Percentiles rank a stretch among this genome's conserved stretches.
Evolutionary conservation across 2,329 filamentous ascomycete genomes (phyloP).

Genomic region (Hymenoscyphus salicellus): DNA sequence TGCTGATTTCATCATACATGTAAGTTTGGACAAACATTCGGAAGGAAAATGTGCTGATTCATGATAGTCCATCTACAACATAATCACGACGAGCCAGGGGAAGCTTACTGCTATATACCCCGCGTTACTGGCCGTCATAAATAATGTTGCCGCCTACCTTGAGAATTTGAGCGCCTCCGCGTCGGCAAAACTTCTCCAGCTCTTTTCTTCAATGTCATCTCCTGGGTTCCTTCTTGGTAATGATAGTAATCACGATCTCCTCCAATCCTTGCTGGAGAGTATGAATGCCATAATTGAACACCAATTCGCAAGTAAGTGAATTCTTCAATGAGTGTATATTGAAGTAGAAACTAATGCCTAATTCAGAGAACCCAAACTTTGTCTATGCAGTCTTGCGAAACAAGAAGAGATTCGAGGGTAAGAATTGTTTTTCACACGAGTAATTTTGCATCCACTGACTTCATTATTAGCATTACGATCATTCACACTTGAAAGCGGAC

Average conservation of each 20-base stretch:
- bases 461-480: constrained; percentile 63
- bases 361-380: constrained; percentile 69
- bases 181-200: constrained; percentile 77
- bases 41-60: constrained; percentile 26
- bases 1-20: constrained; percentile 88
- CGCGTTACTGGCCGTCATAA: constrained; percentile 84
- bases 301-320: constrained; percentile 67
- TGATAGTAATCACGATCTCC: constrained; percentile 79
- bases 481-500: constrained; percentile 88
- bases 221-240: constrained; percentile 90
- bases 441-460: not conserved
- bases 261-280: constrained; percentile 80
- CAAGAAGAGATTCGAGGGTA: constrained; percentile 71
- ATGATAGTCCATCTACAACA: constrained; percentile 75
- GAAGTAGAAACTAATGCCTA: not conserved
- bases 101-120: constrained; percentile 89
- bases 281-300: constrained; percentile 89
- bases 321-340: not conserved
- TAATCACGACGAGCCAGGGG: constrained; percentile 88
- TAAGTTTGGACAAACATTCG: constrained; percentile 44
- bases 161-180: constrained; percentile 72
- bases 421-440: not conserved
- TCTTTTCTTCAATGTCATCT: constrained; percentile 89
- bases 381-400: constrained; percentile 77
- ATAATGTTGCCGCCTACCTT: constrained; percentile 85